These are phyloP conservation scores for Primulina eburnea DNA, from an alignment of 257 asterid species.

Conservation along the genomic window DNA sequence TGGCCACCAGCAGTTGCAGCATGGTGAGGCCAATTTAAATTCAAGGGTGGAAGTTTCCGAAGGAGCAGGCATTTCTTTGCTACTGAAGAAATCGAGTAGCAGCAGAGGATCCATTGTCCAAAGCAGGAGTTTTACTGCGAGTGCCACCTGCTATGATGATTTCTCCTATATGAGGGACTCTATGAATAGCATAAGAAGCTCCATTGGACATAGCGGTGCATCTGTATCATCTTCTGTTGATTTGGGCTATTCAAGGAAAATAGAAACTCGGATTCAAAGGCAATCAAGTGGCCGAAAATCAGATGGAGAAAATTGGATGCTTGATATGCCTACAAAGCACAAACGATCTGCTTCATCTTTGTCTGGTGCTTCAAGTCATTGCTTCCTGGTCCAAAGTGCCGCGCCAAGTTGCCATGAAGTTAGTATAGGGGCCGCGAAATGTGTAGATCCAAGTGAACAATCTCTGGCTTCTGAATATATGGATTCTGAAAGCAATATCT, in stretches of 20 bases:
- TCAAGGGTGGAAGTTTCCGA: slow-evolving; percentile 49
- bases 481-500: slow-evolving; percentile 42
- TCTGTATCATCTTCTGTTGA: slow-evolving; percentile 84
- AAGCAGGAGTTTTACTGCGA: slow-evolving; percentile 74
- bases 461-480: slow-evolving; percentile 41
- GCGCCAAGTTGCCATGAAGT: slow-evolving; percentile 55
- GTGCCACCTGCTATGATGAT: slow-evolving; percentile 69
- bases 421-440: slow-evolving; percentile 28
- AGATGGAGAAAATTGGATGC: slow-evolving; percentile 59
- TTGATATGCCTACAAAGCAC: slow-evolving; percentile 54
- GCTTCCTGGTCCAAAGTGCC: slow-evolving; percentile 45
- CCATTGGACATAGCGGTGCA: slow-evolving; percentile 64
- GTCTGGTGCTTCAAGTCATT: slow-evolving; percentile 68
- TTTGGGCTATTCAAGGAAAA: slow-evolving; percentile 59
- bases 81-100: slow-evolving; percentile 59
- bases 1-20: slow-evolving; percentile 27
- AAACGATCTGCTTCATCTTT: slow-evolving; percentile 66
- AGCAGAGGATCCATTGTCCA: slow-evolving; percentile 58
- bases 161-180: slow-evolving; percentile 71
- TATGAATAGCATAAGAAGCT: slow-evolving; percentile 72
- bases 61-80: slow-evolving; percentile 73
- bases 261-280: slow-evolving; percentile 53
- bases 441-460: slow-evolving; percentile 36
- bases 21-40: slow-evolving; percentile 27
- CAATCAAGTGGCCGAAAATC: slow-evolving; percentile 66